Evolutionary conservation across 2,329 filamentous ascomycete species (phyloP), one percentile per base, ranked within the genome.

Genomic region (Alternaria brassicae): DNA sequence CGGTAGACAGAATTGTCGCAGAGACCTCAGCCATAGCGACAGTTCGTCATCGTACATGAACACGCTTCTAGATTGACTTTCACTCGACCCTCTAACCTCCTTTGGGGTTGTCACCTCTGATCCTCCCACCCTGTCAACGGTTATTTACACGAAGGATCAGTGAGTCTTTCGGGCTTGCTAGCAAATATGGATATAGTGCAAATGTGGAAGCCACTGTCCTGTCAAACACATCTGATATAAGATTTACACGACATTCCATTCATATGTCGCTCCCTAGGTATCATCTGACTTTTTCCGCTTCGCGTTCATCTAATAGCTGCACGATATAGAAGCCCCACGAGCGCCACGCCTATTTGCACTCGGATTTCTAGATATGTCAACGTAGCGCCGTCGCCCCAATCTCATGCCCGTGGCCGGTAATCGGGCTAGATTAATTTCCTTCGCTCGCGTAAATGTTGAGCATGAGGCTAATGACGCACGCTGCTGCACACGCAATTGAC

Each of bases 391-490:
- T 44, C 28, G 37, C 28, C 34, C 34, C 51, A 44, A 28, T 51
- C 34, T 53, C 30, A 56, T 63, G 54, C 54, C 17, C 53, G 63
- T 56, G 65, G 64, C 61, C 56, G 62, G 56, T 65, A 52, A 47
- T 67, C 62, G 59, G 66, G 60, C 63, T 62, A 65, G 60, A 54
- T 58, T 59, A 51, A 54, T 61, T 66, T 44, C 61, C 62, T 54
- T 58, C 40, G 39, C 66, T 71, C 67, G 67, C 69, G 69, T 71
- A 71, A 39, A 53, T 51, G 41, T 64, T 59, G 36, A 45, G 56
- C 54, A 66, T 60, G 62, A 67, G 53, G 66, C 69, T 70, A 70
- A 68, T 37, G 63, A 68, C 61, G 69, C 69, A 69, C 67, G 66
- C 62, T 65, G 63, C 69, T 71, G 69, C 67, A 67, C 60, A 61